phyloP scores from a whole-genome alignment of 345 rosid species.

The Hypericum perforatum region DNA sequence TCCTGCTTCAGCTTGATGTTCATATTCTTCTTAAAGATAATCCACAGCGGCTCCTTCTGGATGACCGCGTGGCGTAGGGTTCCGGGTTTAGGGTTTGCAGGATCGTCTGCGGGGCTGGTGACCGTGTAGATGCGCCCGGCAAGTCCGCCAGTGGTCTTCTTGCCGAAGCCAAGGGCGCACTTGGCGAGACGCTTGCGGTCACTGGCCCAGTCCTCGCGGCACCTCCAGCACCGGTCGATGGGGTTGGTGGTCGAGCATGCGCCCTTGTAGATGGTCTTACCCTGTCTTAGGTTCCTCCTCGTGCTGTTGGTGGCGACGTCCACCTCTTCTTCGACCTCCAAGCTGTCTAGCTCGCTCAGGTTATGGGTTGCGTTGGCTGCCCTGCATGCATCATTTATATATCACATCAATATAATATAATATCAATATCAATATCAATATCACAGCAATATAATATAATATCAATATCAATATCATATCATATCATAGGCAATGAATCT shows the following conservation, averaged over 20 bases:
- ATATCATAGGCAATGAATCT: too few species aligned
- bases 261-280: background rate
- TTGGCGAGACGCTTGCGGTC: background rate
- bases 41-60: constrained; percentile 2
- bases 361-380: background rate
- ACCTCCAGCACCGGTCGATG: constrained; percentile 4
- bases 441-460: too few species aligned
- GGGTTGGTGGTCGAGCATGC: constrained; percentile 1
- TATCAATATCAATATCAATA: too few species aligned
- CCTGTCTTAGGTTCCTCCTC: background rate
- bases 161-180: constrained; percentile 1
- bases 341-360: background rate
- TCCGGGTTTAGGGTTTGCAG: background rate
- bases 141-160: background rate
- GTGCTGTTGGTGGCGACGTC: background rate
- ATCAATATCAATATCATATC: too few species aligned
- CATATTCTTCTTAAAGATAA: background rate
- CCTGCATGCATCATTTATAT: too few species aligned
- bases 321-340: background rate
- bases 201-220: background rate
- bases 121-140: background rate
- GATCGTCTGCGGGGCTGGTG: background rate
- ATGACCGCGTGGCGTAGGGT: background rate
- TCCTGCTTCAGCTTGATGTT: constrained; percentile 3
- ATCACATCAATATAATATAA: too few species aligned